Evolutionary conservation across 2,329 filamentous ascomycete genomes (phyloP).

Genomic region (Arthroderma uncinatum): DNA sequence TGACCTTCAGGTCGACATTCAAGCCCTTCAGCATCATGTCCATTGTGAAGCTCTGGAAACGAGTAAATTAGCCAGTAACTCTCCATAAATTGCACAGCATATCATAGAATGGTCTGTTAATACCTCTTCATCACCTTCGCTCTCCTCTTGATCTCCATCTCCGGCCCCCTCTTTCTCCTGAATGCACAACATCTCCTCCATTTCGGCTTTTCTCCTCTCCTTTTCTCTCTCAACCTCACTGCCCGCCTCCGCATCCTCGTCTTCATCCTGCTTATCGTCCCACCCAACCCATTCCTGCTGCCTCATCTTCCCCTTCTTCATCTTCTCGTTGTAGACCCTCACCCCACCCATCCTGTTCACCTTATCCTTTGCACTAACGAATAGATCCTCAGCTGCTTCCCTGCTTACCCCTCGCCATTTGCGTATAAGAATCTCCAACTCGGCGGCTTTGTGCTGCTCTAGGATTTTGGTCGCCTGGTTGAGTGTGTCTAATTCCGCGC

Average conservation of each 20-base stretch:
- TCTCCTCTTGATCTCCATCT: constrained; percentile 23
- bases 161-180: constrained; percentile 22
- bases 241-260: constrained; percentile 25
- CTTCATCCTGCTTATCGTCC: constrained; percentile 29
- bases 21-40: constrained; percentile 57
- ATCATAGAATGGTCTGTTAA: constrained; percentile 9
- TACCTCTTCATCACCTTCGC: constrained; percentile 28
- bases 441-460: constrained; percentile 36
- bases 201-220: constrained; percentile 29
- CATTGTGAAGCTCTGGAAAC: constrained; percentile 52
- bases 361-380: constrained; percentile 48
- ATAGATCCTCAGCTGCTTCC: constrained; percentile 57
- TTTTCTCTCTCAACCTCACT: constrained; percentile 33
- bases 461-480: constrained; percentile 46
- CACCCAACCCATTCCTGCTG: constrained; percentile 29
- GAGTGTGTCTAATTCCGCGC: constrained; percentile 38
- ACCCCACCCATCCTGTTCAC: constrained; percentile 54
- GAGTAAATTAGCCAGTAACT: constrained; percentile 11
- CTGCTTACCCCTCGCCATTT: constrained; percentile 54
- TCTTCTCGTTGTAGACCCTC: constrained; percentile 43
- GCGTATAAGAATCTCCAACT: constrained; percentile 45
- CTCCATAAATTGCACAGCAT: no score
- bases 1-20: constrained; percentile 51
- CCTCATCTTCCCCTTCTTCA: constrained; percentile 36
- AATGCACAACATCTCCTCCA: constrained; percentile 24